phyloP scores from a whole-genome alignment of 148 eudicot genomes.

The Dianthus caryophyllus region DNA sequence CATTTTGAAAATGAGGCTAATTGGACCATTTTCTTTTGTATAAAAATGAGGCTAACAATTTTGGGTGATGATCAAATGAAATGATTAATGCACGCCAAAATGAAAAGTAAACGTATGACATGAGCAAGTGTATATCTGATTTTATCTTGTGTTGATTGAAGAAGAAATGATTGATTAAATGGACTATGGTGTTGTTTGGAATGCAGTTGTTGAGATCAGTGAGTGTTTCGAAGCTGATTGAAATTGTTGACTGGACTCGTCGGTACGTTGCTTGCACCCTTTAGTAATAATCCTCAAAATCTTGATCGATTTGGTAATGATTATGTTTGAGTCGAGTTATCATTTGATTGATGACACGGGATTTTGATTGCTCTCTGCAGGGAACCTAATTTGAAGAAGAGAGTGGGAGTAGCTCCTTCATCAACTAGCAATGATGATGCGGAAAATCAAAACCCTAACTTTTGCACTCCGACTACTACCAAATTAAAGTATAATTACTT shows the following conservation, averaged over 20 bases:
- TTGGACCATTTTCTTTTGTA: too few species aligned
- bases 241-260: conserved; percentile 49
- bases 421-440: conserved; percentile 32
- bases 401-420: conserved; percentile 43
- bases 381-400: conserved; percentile 62
- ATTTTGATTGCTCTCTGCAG: conserved; percentile 24
- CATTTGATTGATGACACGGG: not conserved
- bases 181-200: not conserved
- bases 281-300: not conserved
- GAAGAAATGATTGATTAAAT: not conserved
- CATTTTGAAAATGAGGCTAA: too few species aligned
- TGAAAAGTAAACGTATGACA: too few species aligned
- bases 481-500: conserved; percentile 30
- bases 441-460: conserved; percentile 80
- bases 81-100: too few species aligned
- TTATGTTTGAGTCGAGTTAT: not conserved
- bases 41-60: too few species aligned
- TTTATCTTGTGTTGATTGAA: not conserved
- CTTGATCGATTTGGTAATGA: too few species aligned
- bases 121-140: too few species aligned
- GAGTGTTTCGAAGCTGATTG: conserved; percentile 51
- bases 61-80: too few species aligned
- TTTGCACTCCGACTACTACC: conserved; percentile 29
- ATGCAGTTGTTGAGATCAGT: conserved; percentile 54
- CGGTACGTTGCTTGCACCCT: conserved; percentile 14